phyloP scores from a whole-genome alignment of 139 green algal genomes.

The Auxenochlorella protothecoides region DNA sequence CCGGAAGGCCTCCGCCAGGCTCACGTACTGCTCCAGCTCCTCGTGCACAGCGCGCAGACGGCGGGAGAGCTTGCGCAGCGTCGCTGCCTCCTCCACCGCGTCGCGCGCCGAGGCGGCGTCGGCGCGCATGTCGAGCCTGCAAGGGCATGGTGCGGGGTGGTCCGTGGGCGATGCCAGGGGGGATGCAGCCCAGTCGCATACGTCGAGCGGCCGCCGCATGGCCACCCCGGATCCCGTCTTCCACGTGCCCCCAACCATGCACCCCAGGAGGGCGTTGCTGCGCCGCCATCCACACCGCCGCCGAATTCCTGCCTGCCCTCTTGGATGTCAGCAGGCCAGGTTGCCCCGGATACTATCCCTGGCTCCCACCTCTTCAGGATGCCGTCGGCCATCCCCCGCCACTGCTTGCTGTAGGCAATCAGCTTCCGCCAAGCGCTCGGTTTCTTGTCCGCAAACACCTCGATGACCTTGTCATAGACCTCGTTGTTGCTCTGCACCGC shows the following conservation, averaged over 20 bases:
- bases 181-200: too few relatives aligned
- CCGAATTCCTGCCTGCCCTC: too few relatives aligned
- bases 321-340: too few relatives aligned
- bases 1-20: conserved; percentile 23
- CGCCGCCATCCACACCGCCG: too few relatives aligned
- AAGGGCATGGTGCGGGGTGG: conserved; percentile 1
- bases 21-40: conserved; percentile 28
- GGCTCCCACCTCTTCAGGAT: conserved; percentile 31
- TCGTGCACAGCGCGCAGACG: conserved; percentile 31
- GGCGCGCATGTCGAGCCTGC: conserved; percentile 30
- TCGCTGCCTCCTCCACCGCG: conserved; percentile 12
- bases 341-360: background rate
- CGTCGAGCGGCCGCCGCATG: too few relatives aligned
- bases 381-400: conserved; percentile 30
- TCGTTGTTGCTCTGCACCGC: conserved; percentile 23
- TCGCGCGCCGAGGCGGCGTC: background rate
- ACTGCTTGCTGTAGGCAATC: conserved; percentile 50
- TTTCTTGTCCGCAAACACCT: conserved; percentile 34
- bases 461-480: conserved; percentile 54
- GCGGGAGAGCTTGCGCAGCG: conserved; percentile 21
- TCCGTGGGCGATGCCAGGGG: background rate
- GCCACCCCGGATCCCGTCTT: too few relatives aligned
- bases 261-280: too few relatives aligned
- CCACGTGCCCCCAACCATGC: too few relatives aligned
- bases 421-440: conserved; percentile 49